These are phyloP conservation scores for Pleurotus tuoliensis DNA, from an alignment of 768 basidiomycete genomes.

Conservation along the genomic window DNA sequence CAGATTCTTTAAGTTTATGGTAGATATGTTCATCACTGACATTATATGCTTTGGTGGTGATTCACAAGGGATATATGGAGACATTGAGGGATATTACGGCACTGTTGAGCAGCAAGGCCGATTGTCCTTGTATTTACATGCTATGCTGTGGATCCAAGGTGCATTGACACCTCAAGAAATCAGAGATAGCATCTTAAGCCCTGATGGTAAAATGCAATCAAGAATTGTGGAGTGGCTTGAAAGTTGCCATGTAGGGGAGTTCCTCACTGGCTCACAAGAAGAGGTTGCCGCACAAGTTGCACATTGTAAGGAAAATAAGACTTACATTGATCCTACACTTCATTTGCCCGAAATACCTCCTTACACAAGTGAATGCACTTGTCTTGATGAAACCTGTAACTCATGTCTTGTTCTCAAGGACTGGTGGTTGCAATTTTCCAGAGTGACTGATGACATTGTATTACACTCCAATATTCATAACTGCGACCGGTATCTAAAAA, in stretches of 20 bases:
- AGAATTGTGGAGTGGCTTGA: slow-evolving; percentile 5
- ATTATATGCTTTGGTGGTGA: slow-evolving; percentile 15
- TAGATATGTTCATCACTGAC: too few species aligned
- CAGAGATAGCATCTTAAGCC: slow-evolving; percentile 19
- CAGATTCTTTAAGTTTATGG: too few species aligned
- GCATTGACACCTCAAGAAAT: slow-evolving; percentile 27
- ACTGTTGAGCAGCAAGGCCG: slow-evolving; percentile 29
- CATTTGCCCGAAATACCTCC: too few species aligned
- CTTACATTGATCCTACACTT: too few species aligned
- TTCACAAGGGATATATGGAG: slow-evolving; percentile 17
- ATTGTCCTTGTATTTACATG: slow-evolving; percentile 24
- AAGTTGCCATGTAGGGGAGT: slow-evolving; percentile 12
- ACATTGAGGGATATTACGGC: slow-evolving; percentile 21
- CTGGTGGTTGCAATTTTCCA: not conserved
- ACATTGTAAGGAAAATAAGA: too few species aligned
- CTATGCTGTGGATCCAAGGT: slow-evolving; percentile 27
- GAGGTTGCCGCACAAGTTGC: too few species aligned
- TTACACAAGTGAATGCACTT: too few species aligned
- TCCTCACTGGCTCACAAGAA: not conserved
- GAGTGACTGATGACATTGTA: not conserved
- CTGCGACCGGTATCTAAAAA: not conserved
- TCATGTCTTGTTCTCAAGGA: too few species aligned
- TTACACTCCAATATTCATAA: slow-evolving; percentile 1
- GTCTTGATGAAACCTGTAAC: too few species aligned
- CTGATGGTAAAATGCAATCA: slow-evolving; percentile 10